Conservation (phyloP, 495 filamentous ascomycete species). For the Talaromyces adpressus region DNA sequence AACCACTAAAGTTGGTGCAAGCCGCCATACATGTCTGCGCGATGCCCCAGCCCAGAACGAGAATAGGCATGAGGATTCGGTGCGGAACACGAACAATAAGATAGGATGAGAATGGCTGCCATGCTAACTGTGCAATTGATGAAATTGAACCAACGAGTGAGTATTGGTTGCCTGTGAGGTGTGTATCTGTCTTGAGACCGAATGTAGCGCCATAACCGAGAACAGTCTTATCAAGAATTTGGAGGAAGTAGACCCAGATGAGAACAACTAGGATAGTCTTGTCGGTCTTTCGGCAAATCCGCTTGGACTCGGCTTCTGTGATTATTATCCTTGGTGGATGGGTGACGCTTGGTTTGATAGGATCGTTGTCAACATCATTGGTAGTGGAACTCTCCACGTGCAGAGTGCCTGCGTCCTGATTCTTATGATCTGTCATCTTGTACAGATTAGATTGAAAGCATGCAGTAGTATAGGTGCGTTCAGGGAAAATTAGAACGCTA, state of each 20-base stretch:
- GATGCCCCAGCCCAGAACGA: slow-evolving; percentile 48
- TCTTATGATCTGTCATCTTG: neutral
- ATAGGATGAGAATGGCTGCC: slow-evolving; percentile 59
- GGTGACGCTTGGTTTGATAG: neutral
- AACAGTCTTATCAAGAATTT: slow-evolving; percentile 59
- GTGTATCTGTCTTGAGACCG: slow-evolving; percentile 46
- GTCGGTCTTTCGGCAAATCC: slow-evolving; percentile 55
- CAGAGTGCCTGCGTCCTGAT: neutral
- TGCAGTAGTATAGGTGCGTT: neutral
- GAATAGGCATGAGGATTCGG: slow-evolving; percentile 52
- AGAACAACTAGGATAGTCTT: slow-evolving; percentile 49
- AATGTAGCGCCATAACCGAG: slow-evolving; percentile 58
- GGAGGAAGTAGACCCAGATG: slow-evolving; percentile 58
- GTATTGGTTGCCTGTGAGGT: slow-evolving; percentile 53
- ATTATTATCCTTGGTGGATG: slow-evolving; percentile 12
- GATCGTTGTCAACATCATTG: neutral
- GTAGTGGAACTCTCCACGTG: neutral
- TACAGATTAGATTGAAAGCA: neutral
- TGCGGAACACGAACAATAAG: slow-evolving; percentile 61
- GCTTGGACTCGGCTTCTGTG: slow-evolving; percentile 45
- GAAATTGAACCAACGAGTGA: slow-evolving; percentile 55
- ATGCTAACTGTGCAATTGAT: slow-evolving; percentile 56
- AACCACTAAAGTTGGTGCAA: slow-evolving; percentile 27
- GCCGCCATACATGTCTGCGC: slow-evolving; percentile 40
- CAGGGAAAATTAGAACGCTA: too few relatives aligned